Evolutionary conservation across 495 filamentous ascomycete species (phyloP).

Genomic region (Aspergillus conjunctus): DNA sequence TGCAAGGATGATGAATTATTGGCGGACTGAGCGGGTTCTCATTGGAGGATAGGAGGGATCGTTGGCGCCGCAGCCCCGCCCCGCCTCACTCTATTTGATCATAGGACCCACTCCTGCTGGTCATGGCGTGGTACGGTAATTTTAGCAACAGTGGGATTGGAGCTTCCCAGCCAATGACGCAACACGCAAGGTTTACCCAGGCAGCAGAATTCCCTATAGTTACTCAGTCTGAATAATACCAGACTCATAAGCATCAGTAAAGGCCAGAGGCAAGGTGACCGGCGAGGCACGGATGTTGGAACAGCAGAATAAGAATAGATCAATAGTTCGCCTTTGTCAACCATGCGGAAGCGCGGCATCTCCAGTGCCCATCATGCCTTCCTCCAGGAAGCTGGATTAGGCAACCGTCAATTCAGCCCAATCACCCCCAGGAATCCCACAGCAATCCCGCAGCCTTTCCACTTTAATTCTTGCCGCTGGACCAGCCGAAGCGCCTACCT

Average conservation of each 20-base stretch:
- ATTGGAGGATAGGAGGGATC: conserved; percentile 5
- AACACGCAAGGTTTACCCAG: conserved; percentile 9
- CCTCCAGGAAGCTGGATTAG: neutral
- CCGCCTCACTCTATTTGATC: neutral
- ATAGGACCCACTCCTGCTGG: neutral
- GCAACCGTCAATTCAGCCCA: conserved; percentile 9
- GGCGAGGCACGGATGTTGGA: too few relatives aligned
- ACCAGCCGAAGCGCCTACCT: conserved; percentile 1
- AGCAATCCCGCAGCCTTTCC: neutral
- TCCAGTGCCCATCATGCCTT: neutral
- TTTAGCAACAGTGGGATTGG: neutral
- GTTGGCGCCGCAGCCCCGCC: conserved; percentile 3
- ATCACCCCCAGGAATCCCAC: neutral
- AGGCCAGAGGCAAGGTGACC: too few relatives aligned
- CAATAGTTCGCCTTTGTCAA: too few relatives aligned
- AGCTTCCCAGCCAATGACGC: neutral
- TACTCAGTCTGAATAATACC: too few relatives aligned
- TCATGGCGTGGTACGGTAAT: neutral
- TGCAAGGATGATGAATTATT: conserved; percentile 22
- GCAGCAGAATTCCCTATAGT: conserved; percentile 23
- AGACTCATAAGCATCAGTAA: too few relatives aligned
- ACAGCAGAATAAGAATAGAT: too few relatives aligned
- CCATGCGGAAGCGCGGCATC: too few relatives aligned
- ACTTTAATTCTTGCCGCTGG: neutral
- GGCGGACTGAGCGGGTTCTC: neutral